Base-by-base conservation (phyloP, 768 basidiomycete genomes). In the Dacryopinax primogenitus region DNA sequence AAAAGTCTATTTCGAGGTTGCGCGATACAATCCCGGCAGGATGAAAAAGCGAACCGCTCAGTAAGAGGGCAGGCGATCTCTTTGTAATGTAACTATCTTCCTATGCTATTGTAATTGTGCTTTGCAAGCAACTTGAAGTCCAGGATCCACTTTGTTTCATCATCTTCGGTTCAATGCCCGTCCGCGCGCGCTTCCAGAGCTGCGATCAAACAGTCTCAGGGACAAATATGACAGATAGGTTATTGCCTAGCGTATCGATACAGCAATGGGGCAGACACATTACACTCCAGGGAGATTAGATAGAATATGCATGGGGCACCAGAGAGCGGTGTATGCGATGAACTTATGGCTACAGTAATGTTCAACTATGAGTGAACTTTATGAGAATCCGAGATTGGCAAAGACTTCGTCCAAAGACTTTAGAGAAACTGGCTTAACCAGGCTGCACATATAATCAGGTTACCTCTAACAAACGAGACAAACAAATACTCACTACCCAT, bases 391-490 rank as follows among this genome's bases (percentile, higher is more conserved):
- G 51, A 58, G 51, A 58, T 58, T 58, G 30, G 51, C 34, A 41
- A 70, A 64, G 83, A 89, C 88, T 69, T 86, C 83, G 65, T 93
- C 87, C 21, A 97, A 76, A 16, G 86, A 92, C 72, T 87, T 91
- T 77, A 97, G 89, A n/a, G 90, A 89, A 21, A 97, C 92, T 12
- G 94, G 94, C 74, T 97, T 97, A 65, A 96, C 90, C 21, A 95
- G 82, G 71, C 92, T 94, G 67, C 0, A 67, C 26, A 15, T 28
- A 35, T 36, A 0, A 35, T 64, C 35, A 64, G 44, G 33, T 33
- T 16, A 21, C 33, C 69, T 33, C 66, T 64, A 32, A 34, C 18
- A 15, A 23, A 45, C 2, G 26, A 33, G n/a, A 34, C 63, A 45
- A 34, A 62, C 34, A 21, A 33, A 47, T 28, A 85, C 90, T 68